A percentile compares a stretch with the other conserved stretches of the same genome.
Evolutionary conservation across 2,329 filamentous ascomycete species (phyloP).

Genomic region (Lasiodiplodia hormozganensis): DNA sequence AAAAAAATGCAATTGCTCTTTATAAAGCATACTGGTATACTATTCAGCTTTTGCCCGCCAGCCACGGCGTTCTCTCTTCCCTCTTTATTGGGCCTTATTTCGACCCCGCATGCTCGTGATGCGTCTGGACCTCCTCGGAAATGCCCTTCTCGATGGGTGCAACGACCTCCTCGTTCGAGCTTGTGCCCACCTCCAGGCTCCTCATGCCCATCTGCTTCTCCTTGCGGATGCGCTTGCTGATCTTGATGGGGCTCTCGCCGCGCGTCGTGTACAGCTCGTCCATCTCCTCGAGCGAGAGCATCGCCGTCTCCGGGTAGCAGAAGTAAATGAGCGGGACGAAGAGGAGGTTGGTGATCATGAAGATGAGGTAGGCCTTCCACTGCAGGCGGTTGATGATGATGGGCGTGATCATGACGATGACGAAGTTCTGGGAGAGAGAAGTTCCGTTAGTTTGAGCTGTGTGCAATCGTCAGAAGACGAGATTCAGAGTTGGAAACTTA

Average conservation of each 20-base stretch:
- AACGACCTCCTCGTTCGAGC: constrained; percentile 7
- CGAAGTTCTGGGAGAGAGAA: constrained; percentile 36
- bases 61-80: not conserved
- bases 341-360: constrained; percentile 27
- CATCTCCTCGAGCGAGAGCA: constrained; percentile 46
- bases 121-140: not conserved
- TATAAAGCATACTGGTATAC: not conserved
- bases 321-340: constrained; percentile 37
- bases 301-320: constrained; percentile 45
- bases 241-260: constrained; percentile 27
- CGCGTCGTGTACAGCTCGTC: constrained; percentile 39
- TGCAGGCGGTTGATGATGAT: constrained; percentile 31
- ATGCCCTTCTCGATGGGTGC: constrained; percentile 15
- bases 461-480: not conserved
- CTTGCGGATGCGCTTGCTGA: constrained; percentile 25
- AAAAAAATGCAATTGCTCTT: not conserved
- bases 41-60: not conserved
- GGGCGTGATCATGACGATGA: constrained; percentile 53
- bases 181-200: constrained; percentile 8
- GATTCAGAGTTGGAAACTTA: not conserved
- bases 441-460: too few species aligned
- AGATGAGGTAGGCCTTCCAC: constrained; percentile 30
- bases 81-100: not conserved
- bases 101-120: constrained; percentile 5
- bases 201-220: constrained; percentile 24